A percentile compares a stretch with the other conserved stretches of the same genome.
Evolutionary conservation across 257 asterid species (phyloP).

Genomic region (Lithospermum erythrorhizon): DNA sequence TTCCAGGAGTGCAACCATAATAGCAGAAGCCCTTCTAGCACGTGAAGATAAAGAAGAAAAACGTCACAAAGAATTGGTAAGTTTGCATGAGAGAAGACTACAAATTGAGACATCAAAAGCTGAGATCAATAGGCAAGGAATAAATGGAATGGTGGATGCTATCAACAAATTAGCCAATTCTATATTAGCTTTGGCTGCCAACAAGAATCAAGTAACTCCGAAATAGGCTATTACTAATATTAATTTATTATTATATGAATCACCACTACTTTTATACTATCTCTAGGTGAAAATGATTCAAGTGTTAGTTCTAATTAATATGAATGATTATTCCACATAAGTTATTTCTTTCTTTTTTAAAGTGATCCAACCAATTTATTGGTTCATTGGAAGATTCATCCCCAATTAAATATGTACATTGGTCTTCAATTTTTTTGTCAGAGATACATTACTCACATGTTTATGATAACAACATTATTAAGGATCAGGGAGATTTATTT

Average conservation of each 20-base stretch:
- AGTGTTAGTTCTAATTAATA: background rate
- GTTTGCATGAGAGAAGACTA: constrained; percentile 60
- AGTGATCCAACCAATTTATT: no score
- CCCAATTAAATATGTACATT: no score
- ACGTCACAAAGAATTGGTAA: constrained; percentile 56
- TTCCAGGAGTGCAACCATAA: constrained; percentile 45
- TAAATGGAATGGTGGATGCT: constrained; percentile 69
- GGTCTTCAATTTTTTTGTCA: no score
- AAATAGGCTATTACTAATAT: constrained; percentile 6
- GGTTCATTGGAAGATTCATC: no score
- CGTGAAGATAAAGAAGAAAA: constrained; percentile 63
- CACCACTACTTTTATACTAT: background rate
- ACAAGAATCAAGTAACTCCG: constrained; percentile 20
- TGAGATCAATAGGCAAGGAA: constrained; percentile 63
- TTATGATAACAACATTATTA: no score
- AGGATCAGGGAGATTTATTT: no score
- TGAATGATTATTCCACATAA: no score
- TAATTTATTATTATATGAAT: background rate
- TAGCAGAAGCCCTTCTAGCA: constrained; percentile 62
- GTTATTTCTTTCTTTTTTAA: no score
- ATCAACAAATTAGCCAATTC: constrained; percentile 76
- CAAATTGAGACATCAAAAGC: constrained; percentile 72
- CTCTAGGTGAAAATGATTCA: background rate
- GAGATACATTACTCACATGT: no score
- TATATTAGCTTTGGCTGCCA: constrained; percentile 55